Conservation (phyloP, 306 rosid genomes). For the Acacia acuminata region DNA sequence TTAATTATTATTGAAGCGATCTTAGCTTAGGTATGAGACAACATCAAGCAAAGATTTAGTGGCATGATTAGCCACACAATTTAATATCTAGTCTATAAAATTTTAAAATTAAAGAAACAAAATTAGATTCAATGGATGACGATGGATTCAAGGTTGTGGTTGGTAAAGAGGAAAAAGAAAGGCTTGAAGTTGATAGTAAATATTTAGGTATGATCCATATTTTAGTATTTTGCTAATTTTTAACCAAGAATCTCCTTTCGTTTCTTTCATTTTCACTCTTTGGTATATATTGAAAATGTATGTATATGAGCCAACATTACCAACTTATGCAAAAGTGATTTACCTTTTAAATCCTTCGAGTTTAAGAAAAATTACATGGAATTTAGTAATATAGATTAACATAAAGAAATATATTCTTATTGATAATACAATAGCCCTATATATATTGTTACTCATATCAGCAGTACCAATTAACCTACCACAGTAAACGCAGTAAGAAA, state of each 20-base stretch:
- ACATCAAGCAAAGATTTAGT: constrained; percentile 15
- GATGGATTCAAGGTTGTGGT: background rate
- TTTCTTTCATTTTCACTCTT: background rate
- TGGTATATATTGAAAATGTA: background rate
- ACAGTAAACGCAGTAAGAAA: too few relatives aligned
- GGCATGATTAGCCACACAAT: background rate
- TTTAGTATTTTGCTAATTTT: background rate
- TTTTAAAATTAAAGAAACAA: background rate
- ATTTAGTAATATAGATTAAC: background rate
- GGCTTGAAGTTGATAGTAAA: background rate
- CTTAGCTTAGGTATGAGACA: background rate
- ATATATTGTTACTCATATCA: background rate
- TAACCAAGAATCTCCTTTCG: background rate
- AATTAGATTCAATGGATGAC: background rate
- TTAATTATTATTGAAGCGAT: constrained; percentile 9
- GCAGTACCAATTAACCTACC: too few relatives aligned
- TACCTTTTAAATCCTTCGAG: background rate
- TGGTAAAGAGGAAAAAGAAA: background rate
- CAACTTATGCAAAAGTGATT: background rate
- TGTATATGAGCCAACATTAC: background rate
- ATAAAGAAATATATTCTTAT: background rate
- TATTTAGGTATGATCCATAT: background rate
- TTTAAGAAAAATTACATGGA: background rate
- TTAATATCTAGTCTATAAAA: background rate
- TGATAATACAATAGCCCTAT: background rate